Evolutionary conservation across 805 yeast genomes (phyloP), one percentile per base, ranked within the genome.

Genomic region (Blastobotrys attinorum): DNA sequence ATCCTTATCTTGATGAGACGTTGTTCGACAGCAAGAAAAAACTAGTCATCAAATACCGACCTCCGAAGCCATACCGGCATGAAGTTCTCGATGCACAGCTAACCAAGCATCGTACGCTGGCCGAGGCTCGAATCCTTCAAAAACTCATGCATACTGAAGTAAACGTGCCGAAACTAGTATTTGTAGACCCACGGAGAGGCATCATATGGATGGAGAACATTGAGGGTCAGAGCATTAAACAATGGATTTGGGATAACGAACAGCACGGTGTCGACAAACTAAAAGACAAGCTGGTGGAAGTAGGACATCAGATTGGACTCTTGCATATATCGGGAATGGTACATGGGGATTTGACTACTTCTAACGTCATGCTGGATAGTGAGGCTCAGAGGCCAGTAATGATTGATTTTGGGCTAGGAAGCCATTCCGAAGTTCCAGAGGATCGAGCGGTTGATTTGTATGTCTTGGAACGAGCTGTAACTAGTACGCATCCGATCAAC

Each of bases 371-470:
- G 37, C 57, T 89, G 13, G 52, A 46, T 2, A 48, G 46, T 11
- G 45, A 22, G 37, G 44, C 22, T 37, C 46, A 10, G 40, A 56
- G 48, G 22, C 87, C 94, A 0, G 75, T 69, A 27, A 62, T 92
- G 51, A 92, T 92, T 43, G 98, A 92, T 59, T 92, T 92, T 65
- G 98, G 98, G 0, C 69, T 92, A 16, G 83, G 95, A 2, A 77
- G 88, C 10, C 79, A 79, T 45, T 78, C 95, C 0, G 71, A 73
- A 1, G 60, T 87, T 48, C 74, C 83, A 0, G 98, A 92, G 55
- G 97, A 90, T 57, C 88, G 86, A 62, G 97, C 97, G 2, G 98
- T 92, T n/a, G 98, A 92, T 61, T 62, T 92, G 47, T 92, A 92
- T 55, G 97, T 92, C 8, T 64, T 92, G 47, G 98, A 92, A 62